These are phyloP conservation scores for Aspergillus carlsbadensis DNA, from an alignment of 495 filamentous ascomycete genomes.

Conservation along the genomic window DNA sequence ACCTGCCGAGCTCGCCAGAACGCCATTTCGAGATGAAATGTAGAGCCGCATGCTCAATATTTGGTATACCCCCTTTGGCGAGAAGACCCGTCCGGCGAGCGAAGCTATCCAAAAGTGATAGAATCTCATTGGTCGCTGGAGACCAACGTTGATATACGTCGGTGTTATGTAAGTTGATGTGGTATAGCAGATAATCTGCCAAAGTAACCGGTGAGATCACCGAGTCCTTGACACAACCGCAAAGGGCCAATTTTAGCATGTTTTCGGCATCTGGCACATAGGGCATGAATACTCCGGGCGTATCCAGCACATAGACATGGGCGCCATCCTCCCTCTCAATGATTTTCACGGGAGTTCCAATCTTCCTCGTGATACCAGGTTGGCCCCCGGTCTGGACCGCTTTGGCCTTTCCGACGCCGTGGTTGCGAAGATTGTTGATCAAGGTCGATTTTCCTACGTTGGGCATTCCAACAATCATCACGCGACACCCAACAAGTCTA, in stretches of 20 bases:
- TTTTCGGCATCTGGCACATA: conserved; percentile 79
- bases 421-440: conserved; percentile 76
- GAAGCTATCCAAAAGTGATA: conserved; percentile 63
- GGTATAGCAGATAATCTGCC: conserved; percentile 86
- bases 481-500: conserved; percentile 67
- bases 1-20: conserved; percentile 68
- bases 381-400: conserved; percentile 80
- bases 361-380: conserved; percentile 86
- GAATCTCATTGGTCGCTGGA: conserved; percentile 78
- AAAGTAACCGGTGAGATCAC: conserved; percentile 72
- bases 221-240: conserved; percentile 87
- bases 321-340: conserved; percentile 51
- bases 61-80: conserved; percentile 68
- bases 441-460: conserved; percentile 91
- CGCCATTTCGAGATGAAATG: conserved; percentile 87
- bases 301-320: conserved; percentile 68
- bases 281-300: conserved; percentile 88
- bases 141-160: conserved; percentile 62
- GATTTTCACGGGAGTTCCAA: conserved; percentile 81
- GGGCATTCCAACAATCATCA: conserved; percentile 93
- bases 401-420: conserved; percentile 69
- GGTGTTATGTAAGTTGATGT: conserved; percentile 65
- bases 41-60: conserved; percentile 70
- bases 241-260: conserved; percentile 90
- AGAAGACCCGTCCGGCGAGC: conserved; percentile 75